Evolutionary conservation across 2,329 filamentous ascomycete species (phyloP), one percentile per base, ranked within the genome.

Genomic region (Colletotrichum sp.): DNA sequence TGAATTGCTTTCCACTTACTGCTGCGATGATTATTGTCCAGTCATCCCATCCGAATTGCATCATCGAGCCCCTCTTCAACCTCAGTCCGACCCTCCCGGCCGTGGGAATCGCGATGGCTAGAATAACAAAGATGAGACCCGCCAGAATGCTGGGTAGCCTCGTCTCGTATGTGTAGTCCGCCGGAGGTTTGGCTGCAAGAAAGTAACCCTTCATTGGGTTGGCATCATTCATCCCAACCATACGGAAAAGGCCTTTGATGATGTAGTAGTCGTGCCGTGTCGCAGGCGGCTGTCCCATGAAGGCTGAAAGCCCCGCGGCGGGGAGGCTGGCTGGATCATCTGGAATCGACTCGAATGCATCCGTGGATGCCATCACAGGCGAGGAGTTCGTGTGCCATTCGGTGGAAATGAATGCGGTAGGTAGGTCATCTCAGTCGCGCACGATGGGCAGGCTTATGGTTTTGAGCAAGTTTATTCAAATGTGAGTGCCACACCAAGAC

Each of bases 11-110:
- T 64, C 12, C 2, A 79, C 81, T 68, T 77, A 83, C 80, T 36
- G 80, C 80, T 18, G 82, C 83, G n/a, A 80, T 79, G 24, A 83
- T 78, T 34, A 83, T 82, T 4, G 81, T 77, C 71, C 78, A 80
- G 64, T 85, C 83, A 73, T 85, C 83, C 28, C 77, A 71, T 5
- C 83, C 83, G n/a, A 83, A 81, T 30, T 78, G 70, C 66, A 84
- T 75, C 13, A 80, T 79, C 76, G 52, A 80, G 79, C 8, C 78
- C 56, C 28, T 83, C 78, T 55, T 83, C 68, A 12, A 71, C 70
- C 28, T 48, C 6, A 71, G n/a, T 24, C 38, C 26, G 5, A 85
- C 75, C 30, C 83, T 79, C 10, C 79, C 70, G 8, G 72, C 73
- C 0, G 83, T 85, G 28, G 82, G 77, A 8, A 79, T 48, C 15